Base-by-base conservation (phyloP, 1,284 basidiomycete genomes). In the Chondrostereum purpureum region DNA sequence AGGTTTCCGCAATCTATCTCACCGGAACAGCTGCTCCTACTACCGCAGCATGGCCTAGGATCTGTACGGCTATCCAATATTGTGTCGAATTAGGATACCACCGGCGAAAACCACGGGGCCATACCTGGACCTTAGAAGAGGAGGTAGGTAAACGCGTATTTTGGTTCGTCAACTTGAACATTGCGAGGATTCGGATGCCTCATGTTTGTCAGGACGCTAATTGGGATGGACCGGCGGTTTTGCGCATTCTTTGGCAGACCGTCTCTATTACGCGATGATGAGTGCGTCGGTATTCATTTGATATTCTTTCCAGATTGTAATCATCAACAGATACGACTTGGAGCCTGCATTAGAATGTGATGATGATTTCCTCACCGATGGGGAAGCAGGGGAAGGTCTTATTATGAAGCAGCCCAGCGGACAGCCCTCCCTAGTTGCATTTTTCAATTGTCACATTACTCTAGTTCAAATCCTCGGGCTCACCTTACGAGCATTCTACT, bases 391-490 rank as follows among this genome's bases (percentile, higher is more conserved):
- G n/a, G 12, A 12, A 4, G 37, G 17, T 3, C 14, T 13, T 4
- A 20, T 17, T 12, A 14, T 39, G 4, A 18, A 39, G 19, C 37
- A 39, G 37, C 37, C 37, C 19, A 13, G n/a, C 13, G 13, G 19
- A 2, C n/a, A 17, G 4, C 37, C 37, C 4, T 39, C 37, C 37
- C n/a, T 31, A 31, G n/a, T 31, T n/a, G 8, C 27, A 8, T 31
- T 66, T 45, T 83, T 82, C 58, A 68, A 72, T 39, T 68, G 69
- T 16, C 44, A 63, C 67, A 38, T 61, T 81, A 42, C 75, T 74
- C 47, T 60, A 83, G 17, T 71, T 74, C 50, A 72, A 77, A 49
- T 83, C 40, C 61, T 77, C 4, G 73, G 73, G 1, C 74, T 74
- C 44, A 72, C 73, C 1, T 59, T 80, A 43, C 68, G 74, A 23